Conservation (phyloP, 129 eudicot genomes). For the Tanacetum coccineum region DNA sequence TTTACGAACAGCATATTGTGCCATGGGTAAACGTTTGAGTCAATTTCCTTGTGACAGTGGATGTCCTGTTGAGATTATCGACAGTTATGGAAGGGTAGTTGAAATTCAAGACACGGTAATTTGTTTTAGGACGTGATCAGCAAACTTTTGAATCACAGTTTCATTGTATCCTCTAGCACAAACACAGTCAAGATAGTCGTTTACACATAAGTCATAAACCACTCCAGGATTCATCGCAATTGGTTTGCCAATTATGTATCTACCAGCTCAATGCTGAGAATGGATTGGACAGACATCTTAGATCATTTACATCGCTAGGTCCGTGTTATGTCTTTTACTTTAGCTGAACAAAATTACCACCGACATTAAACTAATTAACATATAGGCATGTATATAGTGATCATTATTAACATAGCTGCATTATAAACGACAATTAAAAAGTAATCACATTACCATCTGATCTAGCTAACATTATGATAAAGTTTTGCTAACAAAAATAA, state of each 20-base stretch:
- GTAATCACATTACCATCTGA: too few species aligned
- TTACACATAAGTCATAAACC: conserved; percentile 54
- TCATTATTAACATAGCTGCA: too few species aligned
- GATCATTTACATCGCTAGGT: conserved; percentile 37
- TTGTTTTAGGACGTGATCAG: conserved; percentile 39
- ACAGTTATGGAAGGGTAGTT: conserved; percentile 80
- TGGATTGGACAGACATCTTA: conserved; percentile 38
- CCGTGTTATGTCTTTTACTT: conserved; percentile 55
- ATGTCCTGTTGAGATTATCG: conserved; percentile 32
- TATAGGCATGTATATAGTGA: too few species aligned
- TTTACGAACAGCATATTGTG: too few species aligned
- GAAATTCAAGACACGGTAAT: conserved; percentile 30
- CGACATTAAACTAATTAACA: too few species aligned
- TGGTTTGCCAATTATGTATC: conserved; percentile 57
- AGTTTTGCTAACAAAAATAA: too few species aligned
- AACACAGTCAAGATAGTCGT: conserved; percentile 66
- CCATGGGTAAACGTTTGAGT: conserved; percentile 68
- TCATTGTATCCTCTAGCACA: conserved; percentile 64
- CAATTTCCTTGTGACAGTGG: conserved; percentile 39
- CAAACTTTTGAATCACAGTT: conserved; percentile 27
- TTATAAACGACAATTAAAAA: too few species aligned
- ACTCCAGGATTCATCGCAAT: conserved; percentile 81
- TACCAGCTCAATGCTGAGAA: conserved; percentile 78
- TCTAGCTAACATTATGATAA: too few species aligned
- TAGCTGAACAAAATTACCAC: conserved; percentile 33